Evolutionary conservation across 805 yeast species (phyloP), one percentile per base, ranked within the genome.

Genomic region (Grigorovia humatica): DNA sequence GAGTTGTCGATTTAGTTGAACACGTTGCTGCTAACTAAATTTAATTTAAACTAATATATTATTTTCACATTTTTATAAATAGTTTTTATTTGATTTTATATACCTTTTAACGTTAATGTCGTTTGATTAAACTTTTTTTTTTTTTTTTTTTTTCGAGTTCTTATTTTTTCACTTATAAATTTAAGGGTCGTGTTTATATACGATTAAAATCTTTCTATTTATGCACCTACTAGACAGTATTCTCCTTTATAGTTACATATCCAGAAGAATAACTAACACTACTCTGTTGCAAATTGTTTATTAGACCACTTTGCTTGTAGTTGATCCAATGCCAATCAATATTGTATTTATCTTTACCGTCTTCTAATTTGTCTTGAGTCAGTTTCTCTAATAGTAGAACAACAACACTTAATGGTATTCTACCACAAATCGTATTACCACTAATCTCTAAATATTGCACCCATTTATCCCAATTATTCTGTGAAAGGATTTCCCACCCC

Each of bases 251-350:
- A 19, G 52, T 52, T 15, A 75, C 83, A 61, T 78, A 84, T 0
- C 91, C 96, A 46, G 91, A 78, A 1, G 91, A 95, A 67, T 91
- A 91, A 53, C 95, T 85, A n/a, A 91, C 98, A 65, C 95, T 85
- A 55, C 85, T 82, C 44, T 89, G 96, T 30, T 59, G 51, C 1
- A 70, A 57, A 17, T 64, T 60, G 0, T 58, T 56, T 1, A 75
- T 91, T 11, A 65, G 62, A 48, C 80, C 78, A 62, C 95, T 85
- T 67, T 91, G 97, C 0, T 83, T 70, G 63, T 91, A 91, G 0
- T 85, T 86, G 13, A 83, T 72, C 95, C 96, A 88, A 29, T 76
- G 57, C 57, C 88, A 78, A 4, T 57, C 59, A 57, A n/a, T 60
- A 49, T 5, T 52, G 32, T 32, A 32, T 13, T 32, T 9, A 2